Base-by-base conservation (phyloP, 2,329 filamentous ascomycete genomes). In the Paraconiothyrium sp. region DNA sequence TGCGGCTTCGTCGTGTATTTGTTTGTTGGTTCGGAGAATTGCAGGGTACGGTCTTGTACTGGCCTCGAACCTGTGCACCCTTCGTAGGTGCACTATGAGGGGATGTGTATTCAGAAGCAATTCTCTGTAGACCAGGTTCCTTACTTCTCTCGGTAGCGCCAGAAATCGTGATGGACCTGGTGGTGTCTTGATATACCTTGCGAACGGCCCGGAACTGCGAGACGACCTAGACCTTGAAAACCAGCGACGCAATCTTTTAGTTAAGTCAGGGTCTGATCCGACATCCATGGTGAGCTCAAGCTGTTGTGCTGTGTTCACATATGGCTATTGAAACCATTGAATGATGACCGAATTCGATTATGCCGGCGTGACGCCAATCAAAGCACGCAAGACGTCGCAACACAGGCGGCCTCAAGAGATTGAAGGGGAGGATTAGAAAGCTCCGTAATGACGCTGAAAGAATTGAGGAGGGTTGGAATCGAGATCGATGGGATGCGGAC, bases 1-100 rank as follows among this genome's bases (percentile, higher is more conserved):
- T 27, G 54, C 59, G n/a, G 59, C 59, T 54, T 61, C 59, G 34
- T 52, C 49, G 49, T 61, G 59, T 22, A 61, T 49, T n/a, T 61
- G 54, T 37, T 52, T 57, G 39, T 58, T 61, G 24, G 47, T 54
- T n/a, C 39, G 32, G 9, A 61, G 49, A 41, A 61, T 57, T n/a
- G 54, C 59, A 20, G 54, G 54, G 39, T 57, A 54, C 3, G 54
- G 54, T 44, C n/a, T 51, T 39, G 22, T 57, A n/a, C 43, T 24
- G 9, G 34, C 47, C 39, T 57, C 52, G 30, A 46, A 60, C 16
- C 46, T 41, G 35, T 35, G 47, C n/a, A 41, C 39, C 14, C 37
- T 20, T 8, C 59, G 54, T 16, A 58, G 32, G 35, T 57, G 47
- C 32, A 54, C 43, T 30, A 54, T 56, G 30, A 58, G 32, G 14